phyloP scores from a whole-genome alignment of 225 moss, liverwort and hornwort genomes.

The Pleurozium schreberi region DNA sequence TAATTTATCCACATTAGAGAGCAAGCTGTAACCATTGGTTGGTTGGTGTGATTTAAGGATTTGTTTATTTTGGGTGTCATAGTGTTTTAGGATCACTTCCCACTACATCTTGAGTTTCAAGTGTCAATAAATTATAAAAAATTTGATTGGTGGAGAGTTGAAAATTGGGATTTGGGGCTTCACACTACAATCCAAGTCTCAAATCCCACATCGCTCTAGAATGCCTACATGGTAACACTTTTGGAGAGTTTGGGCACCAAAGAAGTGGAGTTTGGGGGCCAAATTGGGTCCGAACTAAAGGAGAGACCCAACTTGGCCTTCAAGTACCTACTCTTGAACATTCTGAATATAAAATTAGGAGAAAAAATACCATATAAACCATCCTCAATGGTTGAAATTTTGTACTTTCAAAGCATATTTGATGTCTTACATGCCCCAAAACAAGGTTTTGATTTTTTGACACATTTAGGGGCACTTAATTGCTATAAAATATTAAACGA shows the following conservation, averaged over 20 bases:
- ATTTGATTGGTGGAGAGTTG: not conserved
- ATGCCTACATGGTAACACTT: accelerated
- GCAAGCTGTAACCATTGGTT: no score
- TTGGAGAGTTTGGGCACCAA: accelerated
- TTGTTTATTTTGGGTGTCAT: not conserved
- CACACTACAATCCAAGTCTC: accelerated
- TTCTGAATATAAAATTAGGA: not conserved
- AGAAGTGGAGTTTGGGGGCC: accelerated
- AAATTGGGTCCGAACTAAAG: not conserved
- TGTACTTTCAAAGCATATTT: no score
- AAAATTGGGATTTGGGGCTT: not conserved
- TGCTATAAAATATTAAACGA: not conserved
- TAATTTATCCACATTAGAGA: not conserved
- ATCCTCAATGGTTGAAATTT: not conserved
- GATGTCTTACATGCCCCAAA: no score
- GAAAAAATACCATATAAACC: not conserved
- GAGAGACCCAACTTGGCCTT: not conserved
- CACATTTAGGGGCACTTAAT: not conserved
- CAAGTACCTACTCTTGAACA: not conserved
- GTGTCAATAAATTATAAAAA: accelerated
- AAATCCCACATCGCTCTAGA: not conserved
- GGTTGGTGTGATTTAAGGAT: no score
- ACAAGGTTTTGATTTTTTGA: not conserved
- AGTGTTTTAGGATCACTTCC: not conserved
- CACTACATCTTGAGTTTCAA: not conserved